A percentile compares a stretch with the other conserved stretches of the same genome.
phyloP scores from a whole-genome alignment of 2,329 filamentous ascomycete species.

The Alternaria gaisen region DNA sequence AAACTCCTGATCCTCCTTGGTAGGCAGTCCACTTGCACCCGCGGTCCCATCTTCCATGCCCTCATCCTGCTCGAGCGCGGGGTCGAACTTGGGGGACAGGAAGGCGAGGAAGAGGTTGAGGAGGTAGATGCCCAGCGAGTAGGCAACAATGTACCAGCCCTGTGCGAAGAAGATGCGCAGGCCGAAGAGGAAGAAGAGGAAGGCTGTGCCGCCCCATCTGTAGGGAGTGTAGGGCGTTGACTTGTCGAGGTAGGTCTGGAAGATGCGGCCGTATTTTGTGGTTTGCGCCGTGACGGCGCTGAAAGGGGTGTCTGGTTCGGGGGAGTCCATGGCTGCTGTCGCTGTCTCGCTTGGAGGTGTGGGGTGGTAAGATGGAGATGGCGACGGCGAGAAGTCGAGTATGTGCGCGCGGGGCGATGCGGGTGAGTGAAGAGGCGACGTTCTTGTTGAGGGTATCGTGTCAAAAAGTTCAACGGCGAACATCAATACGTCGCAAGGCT shows the following conservation, averaged over 20 bases:
- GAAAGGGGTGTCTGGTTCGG: constrained; percentile 92
- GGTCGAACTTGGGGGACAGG: constrained; percentile 97
- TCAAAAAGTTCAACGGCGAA: constrained; percentile 29
- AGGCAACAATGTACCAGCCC: constrained; percentile 99
- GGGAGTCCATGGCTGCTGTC: constrained; percentile 73
- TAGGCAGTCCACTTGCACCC: constrained; percentile 70
- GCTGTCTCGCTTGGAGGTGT: neutral
- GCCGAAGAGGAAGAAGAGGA: constrained; percentile 81
- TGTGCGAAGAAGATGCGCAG: constrained; percentile 89
- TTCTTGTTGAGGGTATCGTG: constrained; percentile 40
- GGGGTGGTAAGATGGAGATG: neutral
- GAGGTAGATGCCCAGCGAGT: constrained; percentile 97
- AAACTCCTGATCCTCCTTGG: constrained; percentile 97
- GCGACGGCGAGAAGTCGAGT: constrained; percentile 5
- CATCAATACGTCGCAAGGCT: constrained; percentile 23
- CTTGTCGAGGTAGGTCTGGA: constrained; percentile 93
- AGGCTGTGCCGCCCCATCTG: constrained; percentile 86
- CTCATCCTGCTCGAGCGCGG: constrained; percentile 91
- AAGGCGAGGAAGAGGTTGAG: constrained; percentile 99
- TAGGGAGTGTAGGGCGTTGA: constrained; percentile 89
- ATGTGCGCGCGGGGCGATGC: constrained; percentile 11
- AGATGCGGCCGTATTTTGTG: constrained; percentile 77
- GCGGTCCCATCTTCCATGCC: constrained; percentile 91
- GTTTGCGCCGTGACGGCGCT: constrained; percentile 88
- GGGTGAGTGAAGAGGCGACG: constrained; percentile 5